These are phyloP conservation scores for Exophiala alcalophila DNA, from an alignment of 2,329 filamentous ascomycete genomes.

Conservation along the genomic window DNA sequence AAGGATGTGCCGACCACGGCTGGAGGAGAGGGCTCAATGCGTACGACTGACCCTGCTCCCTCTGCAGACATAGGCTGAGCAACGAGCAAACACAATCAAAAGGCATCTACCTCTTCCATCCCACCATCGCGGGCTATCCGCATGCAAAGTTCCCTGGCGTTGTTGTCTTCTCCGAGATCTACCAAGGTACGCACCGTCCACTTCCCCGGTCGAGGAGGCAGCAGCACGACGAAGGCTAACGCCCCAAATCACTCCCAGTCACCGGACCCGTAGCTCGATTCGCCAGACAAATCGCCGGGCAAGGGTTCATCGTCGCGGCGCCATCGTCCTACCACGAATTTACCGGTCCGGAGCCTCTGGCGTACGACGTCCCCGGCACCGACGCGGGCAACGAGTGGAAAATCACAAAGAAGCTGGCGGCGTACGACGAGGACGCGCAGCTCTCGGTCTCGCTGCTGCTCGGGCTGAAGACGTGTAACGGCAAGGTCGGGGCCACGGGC, in stretches of 20 bases:
- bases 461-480: constrained; percentile 72
- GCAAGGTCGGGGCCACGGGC: constrained; percentile 72
- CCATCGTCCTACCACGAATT: constrained; percentile 94
- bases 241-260: constrained; percentile 50
- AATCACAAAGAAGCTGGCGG: constrained; percentile 73
- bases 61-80: constrained; percentile 15
- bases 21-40: constrained; percentile 56
- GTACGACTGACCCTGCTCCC: constrained; percentile 38
- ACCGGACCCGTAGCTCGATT: constrained; percentile 88
- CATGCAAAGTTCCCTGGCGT: constrained; percentile 87
- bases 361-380: constrained; percentile 84
- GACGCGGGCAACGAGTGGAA: constrained; percentile 86
- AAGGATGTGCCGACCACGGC: constrained; percentile 59
- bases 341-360: constrained; percentile 74
- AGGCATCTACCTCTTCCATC: constrained; percentile 90
- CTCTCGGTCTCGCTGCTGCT: constrained; percentile 68
- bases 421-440: constrained; percentile 77
- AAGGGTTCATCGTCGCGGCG: constrained; percentile 89
- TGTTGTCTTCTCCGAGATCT: constrained; percentile 89
- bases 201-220: constrained; percentile 3
- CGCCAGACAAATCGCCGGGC: constrained; percentile 83
- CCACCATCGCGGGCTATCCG: constrained; percentile 77
- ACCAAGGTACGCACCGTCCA: constrained; percentile 65
- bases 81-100: constrained; percentile 5
- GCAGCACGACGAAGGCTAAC: not conserved